Base-by-base conservation (phyloP, 164 flowering plant genomes). In the Vitis rupestris region DNA sequence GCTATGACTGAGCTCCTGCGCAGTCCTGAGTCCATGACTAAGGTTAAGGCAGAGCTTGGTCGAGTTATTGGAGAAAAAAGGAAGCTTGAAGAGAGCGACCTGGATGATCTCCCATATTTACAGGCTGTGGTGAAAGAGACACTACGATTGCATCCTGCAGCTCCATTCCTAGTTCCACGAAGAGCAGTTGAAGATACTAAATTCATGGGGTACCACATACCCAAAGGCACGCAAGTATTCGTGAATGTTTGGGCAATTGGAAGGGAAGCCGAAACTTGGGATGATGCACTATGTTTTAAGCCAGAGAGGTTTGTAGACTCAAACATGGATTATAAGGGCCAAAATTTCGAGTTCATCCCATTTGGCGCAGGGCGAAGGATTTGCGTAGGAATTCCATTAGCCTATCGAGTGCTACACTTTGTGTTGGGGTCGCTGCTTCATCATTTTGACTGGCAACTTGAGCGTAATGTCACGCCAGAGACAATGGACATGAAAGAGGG, bases 241-340 rank as follows among this genome's bases (percentile, higher is more conserved):
- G 82, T 89, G 4, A 89, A 89, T 58, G 80, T 70, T 1, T 86
- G 84, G 86, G 91, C 90, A 2, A 86, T 87, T 16, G 89, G 87
- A 19, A 76, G 88, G 64, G 94, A 89, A 37, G 44, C 44, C 44
- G 44, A 37, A 37, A 37, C 62, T 3, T 74, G 77, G 77, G 50
- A 70, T 16, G 70, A 70, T 11, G 73, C 77, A 5, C 8, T 47
- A 9, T 66, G 19, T 27, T 72, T 74, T 58, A 74, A 9, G 37
- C 77, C 77, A 23, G 77, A 69, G 66, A 69, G 77, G 60, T 74
- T 74, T 44, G 7, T 69, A 65, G 61, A 60, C 0, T 15, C 64
- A 10, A 15, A 19, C 9, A 12, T 65, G 17, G 82, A 79, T 53
- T 69, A 53, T 55, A 79, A 75, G 56, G 82, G 82, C 0, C 79